Conservation (phyloP, 768 basidiomycete genomes). For the Lanmaoa rubissima region DNA sequence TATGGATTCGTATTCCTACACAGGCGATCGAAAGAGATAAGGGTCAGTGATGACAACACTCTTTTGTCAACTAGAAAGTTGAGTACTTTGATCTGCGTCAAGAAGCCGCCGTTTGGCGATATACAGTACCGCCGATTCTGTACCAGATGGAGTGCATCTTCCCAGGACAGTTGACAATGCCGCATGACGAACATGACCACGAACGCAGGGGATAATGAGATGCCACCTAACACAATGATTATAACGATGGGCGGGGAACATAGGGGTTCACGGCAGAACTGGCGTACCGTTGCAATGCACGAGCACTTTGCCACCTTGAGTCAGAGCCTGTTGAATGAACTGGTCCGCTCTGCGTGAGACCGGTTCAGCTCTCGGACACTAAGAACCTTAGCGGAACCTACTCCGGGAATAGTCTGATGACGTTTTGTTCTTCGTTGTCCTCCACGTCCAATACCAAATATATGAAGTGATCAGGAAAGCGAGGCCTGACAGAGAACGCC, state of each 20-base stretch:
- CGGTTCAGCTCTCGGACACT: background rate
- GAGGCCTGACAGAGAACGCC: slow-evolving; percentile 83
- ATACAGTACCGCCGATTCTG: slow-evolving; percentile 93
- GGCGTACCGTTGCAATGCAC: slow-evolving; percentile 84
- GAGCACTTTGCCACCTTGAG: slow-evolving; percentile 66
- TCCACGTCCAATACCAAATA: slow-evolving; percentile 86
- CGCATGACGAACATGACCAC: slow-evolving; percentile 96
- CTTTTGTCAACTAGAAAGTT: background rate
- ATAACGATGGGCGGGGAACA: background rate
- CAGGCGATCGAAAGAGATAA: background rate
- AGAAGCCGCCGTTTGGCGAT: slow-evolving; percentile 87
- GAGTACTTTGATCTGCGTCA: slow-evolving; percentile 85
- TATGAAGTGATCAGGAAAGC: slow-evolving; percentile 74
- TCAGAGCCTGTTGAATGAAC: slow-evolving; percentile 68
- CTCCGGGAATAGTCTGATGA: slow-evolving; percentile 88
- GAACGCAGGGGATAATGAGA: slow-evolving; percentile 83
- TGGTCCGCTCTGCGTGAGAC: slow-evolving; percentile 55
- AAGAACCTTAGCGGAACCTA: slow-evolving; percentile 34
- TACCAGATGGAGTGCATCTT: slow-evolving; percentile 84
- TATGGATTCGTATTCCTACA: slow-evolving; percentile 90
- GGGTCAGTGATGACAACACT: background rate
- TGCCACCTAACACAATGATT: slow-evolving; percentile 56
- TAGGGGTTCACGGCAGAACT: background rate
- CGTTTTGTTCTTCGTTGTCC: slow-evolving; percentile 93
- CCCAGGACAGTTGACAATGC: slow-evolving; percentile 76